Percentiles rank a stretch among this genome's conserved stretches.
Evolutionary conservation across 257 asterid genomes (phyloP).

Genomic region (Jacaranda copaia): DNA sequence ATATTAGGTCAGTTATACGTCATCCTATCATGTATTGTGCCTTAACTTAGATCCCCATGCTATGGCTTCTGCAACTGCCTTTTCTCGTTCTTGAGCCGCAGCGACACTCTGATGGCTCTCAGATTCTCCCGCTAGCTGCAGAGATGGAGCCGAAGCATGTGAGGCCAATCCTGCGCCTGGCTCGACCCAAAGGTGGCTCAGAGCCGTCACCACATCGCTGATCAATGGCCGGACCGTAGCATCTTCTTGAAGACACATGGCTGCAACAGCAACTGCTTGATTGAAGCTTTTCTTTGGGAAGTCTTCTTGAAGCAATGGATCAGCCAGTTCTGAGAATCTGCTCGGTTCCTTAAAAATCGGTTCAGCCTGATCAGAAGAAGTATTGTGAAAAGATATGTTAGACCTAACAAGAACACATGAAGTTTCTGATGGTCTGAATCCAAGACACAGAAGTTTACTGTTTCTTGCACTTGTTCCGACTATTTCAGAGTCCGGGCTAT

Average conservation of each 20-base stretch:
- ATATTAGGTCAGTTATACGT: slow-evolving; percentile 18
- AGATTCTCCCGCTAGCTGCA: background rate
- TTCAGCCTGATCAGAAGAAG: slow-evolving; percentile 53
- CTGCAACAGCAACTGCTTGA: slow-evolving; percentile 82
- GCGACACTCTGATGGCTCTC: slow-evolving; percentile 22
- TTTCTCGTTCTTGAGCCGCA: slow-evolving; percentile 54
- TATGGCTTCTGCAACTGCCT: slow-evolving; percentile 86
- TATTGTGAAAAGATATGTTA: background rate
- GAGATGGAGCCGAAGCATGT: slow-evolving; percentile 36
- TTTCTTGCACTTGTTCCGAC: too few species aligned
- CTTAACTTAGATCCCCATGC: slow-evolving; percentile 84
- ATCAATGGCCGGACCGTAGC: slow-evolving; percentile 67
- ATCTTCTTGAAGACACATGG: slow-evolving; percentile 88
- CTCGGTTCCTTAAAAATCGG: slow-evolving; percentile 71
- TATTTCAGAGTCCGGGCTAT: too few species aligned
- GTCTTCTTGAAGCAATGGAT: slow-evolving; percentile 64
- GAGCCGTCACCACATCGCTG: slow-evolving; percentile 90
- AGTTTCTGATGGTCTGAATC: too few species aligned
- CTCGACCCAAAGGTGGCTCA: slow-evolving; percentile 59
- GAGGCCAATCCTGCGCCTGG: slow-evolving; percentile 40
- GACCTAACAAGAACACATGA: too few species aligned
- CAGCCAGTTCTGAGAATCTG: slow-evolving; percentile 65
- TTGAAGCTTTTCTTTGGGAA: slow-evolving; percentile 69
- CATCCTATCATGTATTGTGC: slow-evolving; percentile 16
- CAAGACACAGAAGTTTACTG: too few species aligned